phyloP scores from a whole-genome alignment of 352 stramenopile species.

The Pythium sukuiense region DNA sequence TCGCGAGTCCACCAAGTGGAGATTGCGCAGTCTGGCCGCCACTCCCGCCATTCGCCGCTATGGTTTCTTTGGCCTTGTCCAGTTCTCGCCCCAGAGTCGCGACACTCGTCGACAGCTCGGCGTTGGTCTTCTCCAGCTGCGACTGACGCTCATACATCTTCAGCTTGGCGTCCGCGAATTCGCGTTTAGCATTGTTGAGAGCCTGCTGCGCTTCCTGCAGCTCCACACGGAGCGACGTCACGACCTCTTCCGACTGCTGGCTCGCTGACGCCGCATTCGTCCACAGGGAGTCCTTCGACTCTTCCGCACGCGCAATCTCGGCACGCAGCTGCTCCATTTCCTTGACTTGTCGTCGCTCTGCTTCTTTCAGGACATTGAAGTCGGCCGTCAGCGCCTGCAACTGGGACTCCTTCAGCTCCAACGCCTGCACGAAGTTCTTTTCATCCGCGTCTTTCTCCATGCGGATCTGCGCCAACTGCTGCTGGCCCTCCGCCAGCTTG shows the following conservation, averaged over 20 bases:
- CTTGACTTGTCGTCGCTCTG: conserved; percentile 32
- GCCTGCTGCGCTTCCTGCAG: conserved; percentile 63
- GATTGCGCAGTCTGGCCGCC: not conserved
- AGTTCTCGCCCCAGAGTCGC: conserved; percentile 65
- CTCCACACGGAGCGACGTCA: conserved; percentile 57
- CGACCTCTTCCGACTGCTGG: conserved; percentile 67
- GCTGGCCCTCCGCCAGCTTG: conserved; percentile 65
- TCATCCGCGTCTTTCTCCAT: conserved; percentile 70
- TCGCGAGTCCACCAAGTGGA: not conserved
- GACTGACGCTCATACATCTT: conserved; percentile 75
- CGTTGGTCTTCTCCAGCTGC: conserved; percentile 75
- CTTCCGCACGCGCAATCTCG: conserved; percentile 46
- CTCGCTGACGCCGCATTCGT: conserved; percentile 61
- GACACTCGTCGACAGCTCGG: conserved; percentile 65
- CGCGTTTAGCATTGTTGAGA: conserved; percentile 62
- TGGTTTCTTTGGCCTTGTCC: conserved; percentile 38
- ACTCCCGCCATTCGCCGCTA: not conserved
- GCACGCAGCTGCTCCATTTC: conserved; percentile 48
- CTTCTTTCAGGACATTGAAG: conserved; percentile 38
- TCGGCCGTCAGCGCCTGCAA: conserved; percentile 48
- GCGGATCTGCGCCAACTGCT: conserved; percentile 44
- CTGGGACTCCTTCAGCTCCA: conserved; percentile 75
- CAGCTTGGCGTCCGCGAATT: conserved; percentile 61
- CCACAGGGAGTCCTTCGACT: conserved; percentile 73
- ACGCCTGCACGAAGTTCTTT: conserved; percentile 66